phyloP scores from a whole-genome alignment of 805 yeast species.

The Starmera pachycereana region DNA sequence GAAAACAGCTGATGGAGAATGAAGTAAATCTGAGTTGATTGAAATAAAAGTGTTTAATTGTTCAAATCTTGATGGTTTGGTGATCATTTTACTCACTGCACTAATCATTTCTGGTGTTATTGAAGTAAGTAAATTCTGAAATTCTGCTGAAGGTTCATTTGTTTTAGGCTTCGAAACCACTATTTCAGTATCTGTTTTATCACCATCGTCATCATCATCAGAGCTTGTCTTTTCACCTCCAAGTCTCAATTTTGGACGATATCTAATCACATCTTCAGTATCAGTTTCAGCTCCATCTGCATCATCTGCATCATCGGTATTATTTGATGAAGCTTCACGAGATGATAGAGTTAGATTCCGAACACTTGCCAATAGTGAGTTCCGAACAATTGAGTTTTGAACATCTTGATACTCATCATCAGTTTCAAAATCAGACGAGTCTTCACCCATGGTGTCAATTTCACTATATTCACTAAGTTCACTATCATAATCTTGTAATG shows the following conservation, averaged over 20 bases:
- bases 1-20: slow-evolving; percentile 3
- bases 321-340: background rate
- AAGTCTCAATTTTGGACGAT: slow-evolving; percentile 3
- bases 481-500: no score
- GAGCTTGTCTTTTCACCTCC: slow-evolving; percentile 5
- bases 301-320: slow-evolving; percentile 3
- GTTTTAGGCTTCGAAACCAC: slow-evolving; percentile 3
- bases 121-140: slow-evolving; percentile 3
- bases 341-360: no score
- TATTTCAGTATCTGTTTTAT: slow-evolving; percentile 2
- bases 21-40: background rate
- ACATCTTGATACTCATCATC: slow-evolving; percentile 4
- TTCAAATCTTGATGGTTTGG: background rate
- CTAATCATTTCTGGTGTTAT: no score
- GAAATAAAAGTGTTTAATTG: background rate
- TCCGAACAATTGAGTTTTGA: background rate
- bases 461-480: background rate
- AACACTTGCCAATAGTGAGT: no score
- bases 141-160: slow-evolving; percentile 5
- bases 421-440: background rate
- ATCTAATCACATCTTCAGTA: slow-evolving; percentile 2
- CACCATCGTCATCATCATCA: slow-evolving; percentile 4
- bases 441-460: slow-evolving; percentile 3
- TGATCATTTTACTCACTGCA: slow-evolving; percentile 1
- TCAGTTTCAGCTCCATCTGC: slow-evolving; percentile 3